These are phyloP conservation scores for Xenosphaeropsis pyriputrescens DNA, from an alignment of 2,329 filamentous ascomycete genomes.

Conservation along the genomic window DNA sequence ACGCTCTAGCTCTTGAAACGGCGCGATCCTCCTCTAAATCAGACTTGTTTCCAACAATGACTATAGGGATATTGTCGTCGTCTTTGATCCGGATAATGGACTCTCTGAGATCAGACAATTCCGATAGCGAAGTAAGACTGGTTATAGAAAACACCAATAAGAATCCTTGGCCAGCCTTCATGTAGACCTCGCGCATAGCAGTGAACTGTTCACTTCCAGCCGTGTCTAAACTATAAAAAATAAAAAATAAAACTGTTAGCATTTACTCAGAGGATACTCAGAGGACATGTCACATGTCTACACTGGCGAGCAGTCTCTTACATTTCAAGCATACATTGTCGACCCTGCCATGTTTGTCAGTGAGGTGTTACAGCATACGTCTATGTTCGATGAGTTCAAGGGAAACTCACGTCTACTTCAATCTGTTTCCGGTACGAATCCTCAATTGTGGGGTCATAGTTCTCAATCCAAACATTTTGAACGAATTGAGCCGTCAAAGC, in stretches of 20 bases:
- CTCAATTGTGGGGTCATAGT: slow-evolving; percentile 47
- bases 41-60: slow-evolving; percentile 62
- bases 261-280: not conserved
- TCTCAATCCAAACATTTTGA: slow-evolving; percentile 63
- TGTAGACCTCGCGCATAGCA: slow-evolving; percentile 52
- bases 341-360: slow-evolving; percentile 29
- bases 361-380: not conserved
- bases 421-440: slow-evolving; percentile 45
- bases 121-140: slow-evolving; percentile 50
- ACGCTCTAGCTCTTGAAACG: slow-evolving; percentile 48
- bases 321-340: slow-evolving; percentile 62
- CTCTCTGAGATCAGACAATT: slow-evolving; percentile 56
- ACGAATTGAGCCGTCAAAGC: slow-evolving; percentile 66
- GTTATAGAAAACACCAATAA: slow-evolving; percentile 65
- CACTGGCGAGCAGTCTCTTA: slow-evolving; percentile 19
- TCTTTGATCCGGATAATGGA: slow-evolving; percentile 63
- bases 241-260: slow-evolving; percentile 7
- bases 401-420: slow-evolving; percentile 49
- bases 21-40: slow-evolving; percentile 59
- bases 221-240: slow-evolving; percentile 55
- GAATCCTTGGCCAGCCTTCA: slow-evolving; percentile 65
- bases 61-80: slow-evolving; percentile 53
- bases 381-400: not conserved
- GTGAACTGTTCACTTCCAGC: slow-evolving; percentile 66
- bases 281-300: not conserved